A percentile compares a stretch with the other conserved stretches of the same genome.
Evolutionary conservation across 1,284 basidiomycete species (phyloP).

Genomic region (Ceratobasidium sp.): DNA sequence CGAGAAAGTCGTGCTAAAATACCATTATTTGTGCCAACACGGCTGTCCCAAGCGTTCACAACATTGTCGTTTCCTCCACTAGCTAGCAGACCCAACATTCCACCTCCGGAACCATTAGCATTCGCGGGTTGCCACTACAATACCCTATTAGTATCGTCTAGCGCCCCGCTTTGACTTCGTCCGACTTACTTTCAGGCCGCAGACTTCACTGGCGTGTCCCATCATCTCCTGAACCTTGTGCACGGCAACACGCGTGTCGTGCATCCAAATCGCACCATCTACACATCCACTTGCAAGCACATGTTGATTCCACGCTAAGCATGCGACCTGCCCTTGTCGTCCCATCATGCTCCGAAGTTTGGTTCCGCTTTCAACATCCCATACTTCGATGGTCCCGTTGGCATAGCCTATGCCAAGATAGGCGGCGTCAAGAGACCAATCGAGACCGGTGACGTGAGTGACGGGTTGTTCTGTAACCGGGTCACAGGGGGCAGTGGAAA

Average conservation of each 20-base stretch:
- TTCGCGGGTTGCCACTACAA: conserved; percentile 55
- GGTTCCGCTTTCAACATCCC: conserved; percentile 87
- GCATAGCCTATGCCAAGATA: conserved; percentile 91
- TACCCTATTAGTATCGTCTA: background rate
- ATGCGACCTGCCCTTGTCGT: conserved; percentile 84
- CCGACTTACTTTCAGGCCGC: conserved; percentile 69
- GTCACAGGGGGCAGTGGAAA: conserved; percentile 74
- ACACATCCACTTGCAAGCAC: conserved; percentile 89
- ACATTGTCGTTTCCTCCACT: conserved; percentile 97
- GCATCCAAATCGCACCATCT: conserved; percentile 94
- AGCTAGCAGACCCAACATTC: conserved; percentile 88
- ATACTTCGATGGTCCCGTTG: conserved; percentile 92
- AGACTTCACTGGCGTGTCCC: conserved; percentile 92
- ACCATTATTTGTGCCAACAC: conserved; percentile 60
- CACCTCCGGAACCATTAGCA: conserved; percentile 68
- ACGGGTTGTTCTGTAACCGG: conserved; percentile 61
- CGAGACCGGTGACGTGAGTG: conserved; percentile 81
- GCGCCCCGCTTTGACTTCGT: background rate
- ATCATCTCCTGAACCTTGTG: conserved; percentile 92
- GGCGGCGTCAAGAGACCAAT: conserved; percentile 89
- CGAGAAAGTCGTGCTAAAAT: conserved; percentile 49
- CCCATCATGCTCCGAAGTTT: conserved; percentile 91
- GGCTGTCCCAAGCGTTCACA: conserved; percentile 95
- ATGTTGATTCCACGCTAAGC: conserved; percentile 88
- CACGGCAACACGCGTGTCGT: conserved; percentile 87